A percentile compares a stretch with the other conserved stretches of the same genome.
Conservation (phyloP, 768 basidiomycete genomes). For the Russula compacta region DNA sequence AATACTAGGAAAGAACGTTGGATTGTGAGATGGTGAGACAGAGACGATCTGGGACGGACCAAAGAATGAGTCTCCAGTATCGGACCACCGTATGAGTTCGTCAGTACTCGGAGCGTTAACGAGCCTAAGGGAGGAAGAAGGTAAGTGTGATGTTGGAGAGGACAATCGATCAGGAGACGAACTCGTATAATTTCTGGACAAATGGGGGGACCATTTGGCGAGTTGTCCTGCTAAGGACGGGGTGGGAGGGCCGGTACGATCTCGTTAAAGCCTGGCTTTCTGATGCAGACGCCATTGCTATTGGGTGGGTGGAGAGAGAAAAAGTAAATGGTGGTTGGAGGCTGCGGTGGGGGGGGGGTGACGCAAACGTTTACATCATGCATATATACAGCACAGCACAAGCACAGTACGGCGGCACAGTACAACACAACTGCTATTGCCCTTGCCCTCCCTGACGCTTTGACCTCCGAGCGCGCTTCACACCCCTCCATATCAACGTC, state of each 20-base stretch:
- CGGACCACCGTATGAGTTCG: conserved; percentile 86
- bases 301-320: neutral
- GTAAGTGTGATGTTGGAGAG: conserved; percentile 11
- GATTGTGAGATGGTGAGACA: conserved; percentile 5
- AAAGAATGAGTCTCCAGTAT: conserved; percentile 86
- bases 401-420: too few relatives aligned
- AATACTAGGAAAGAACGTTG: conserved; percentile 46
- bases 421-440: neutral
- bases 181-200: conserved; percentile 91
- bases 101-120: conserved; percentile 79
- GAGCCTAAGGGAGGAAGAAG: conserved; percentile 48
- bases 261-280: conserved; percentile 53
- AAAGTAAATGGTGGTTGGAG: neutral
- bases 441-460: conserved; percentile 6
- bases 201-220: conserved; percentile 66
- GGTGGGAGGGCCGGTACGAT: conserved; percentile 31
- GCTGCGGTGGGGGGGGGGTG: neutral
- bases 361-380: neutral
- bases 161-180: conserved; percentile 29
- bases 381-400: neutral
- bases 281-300: conserved; percentile 19
- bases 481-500: conserved; percentile 30
- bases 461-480: conserved; percentile 17
- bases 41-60: conserved; percentile 37
- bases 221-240: conserved; percentile 38